Conservation (phyloP, 257 asterid genomes). For the Primulina eburnea region DNA sequence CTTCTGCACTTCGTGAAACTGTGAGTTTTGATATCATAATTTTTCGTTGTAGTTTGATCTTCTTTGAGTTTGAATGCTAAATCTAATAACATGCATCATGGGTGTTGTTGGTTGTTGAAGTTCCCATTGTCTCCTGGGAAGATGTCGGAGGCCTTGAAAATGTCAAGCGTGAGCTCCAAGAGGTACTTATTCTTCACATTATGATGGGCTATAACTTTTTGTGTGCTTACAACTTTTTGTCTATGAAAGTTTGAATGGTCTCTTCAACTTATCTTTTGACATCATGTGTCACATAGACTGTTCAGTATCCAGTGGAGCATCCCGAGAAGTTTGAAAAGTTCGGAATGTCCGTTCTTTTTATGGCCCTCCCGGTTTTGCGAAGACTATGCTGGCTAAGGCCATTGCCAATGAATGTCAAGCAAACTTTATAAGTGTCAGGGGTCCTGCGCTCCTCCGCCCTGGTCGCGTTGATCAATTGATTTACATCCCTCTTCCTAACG, state of each 20-base stretch:
- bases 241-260: neutral
- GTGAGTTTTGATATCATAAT: conserved; percentile 34
- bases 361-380: conserved; percentile 94
- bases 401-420: conserved; percentile 96
- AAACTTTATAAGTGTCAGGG: conserved; percentile 83
- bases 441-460: conserved; percentile 92
- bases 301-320: conserved; percentile 95
- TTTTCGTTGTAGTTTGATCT: conserved; percentile 1
- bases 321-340: conserved; percentile 94
- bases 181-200: conserved; percentile 38
- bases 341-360: conserved; percentile 95
- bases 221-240: neutral
- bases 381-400: conserved; percentile 86
- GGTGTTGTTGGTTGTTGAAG: conserved; percentile 76
- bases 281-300: conserved; percentile 51
- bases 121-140: conserved; percentile 79
- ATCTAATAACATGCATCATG: conserved; percentile 21
- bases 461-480: conserved; percentile 90
- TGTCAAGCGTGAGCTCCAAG: conserved; percentile 94
- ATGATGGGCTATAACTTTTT: neutral
- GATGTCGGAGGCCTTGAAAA: conserved; percentile 88
- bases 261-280: conserved; percentile 9
- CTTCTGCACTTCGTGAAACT: conserved; percentile 92
- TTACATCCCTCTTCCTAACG: conserved; percentile 86
- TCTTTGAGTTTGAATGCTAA: neutral